Base-by-base conservation (phyloP, 164 flowering plant species). In the Kalanchoe fedtschenkoi region DNA sequence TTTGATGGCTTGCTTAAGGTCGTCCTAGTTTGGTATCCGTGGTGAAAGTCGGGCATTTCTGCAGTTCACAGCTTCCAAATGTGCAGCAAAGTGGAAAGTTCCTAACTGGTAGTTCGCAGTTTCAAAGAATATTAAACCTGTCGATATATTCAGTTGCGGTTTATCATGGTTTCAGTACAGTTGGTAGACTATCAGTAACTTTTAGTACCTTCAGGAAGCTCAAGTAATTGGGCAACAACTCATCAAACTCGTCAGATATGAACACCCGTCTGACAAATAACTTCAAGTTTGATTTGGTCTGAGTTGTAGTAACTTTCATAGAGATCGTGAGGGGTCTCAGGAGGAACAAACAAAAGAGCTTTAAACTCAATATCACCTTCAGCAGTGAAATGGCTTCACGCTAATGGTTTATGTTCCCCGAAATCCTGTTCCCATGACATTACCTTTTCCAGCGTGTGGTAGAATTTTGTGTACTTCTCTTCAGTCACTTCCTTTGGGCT, bases 361-460 rank as follows among this genome's bases (percentile, higher is more conserved):
- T 89, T 92, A 84, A 92, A 92, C 72, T 92, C 98, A 22, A 92
- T 93, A 82, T 92, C 97, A 62, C 98, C 98, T 81, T 92, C 98
- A 53, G 97, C 98, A 56, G 60, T 79, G 58, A 92, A 92, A 69
- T 92, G 98, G 68, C 87, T 87, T 96, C 96, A 88, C 4, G 91
- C 66, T 55, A 89, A 5, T 29, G 98, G 98, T 66, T 89, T 88
- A 55, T 92, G 96, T 44, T 83, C 98, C 68, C 88, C 54, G 53
- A 89, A 89, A 63, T 89, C 96, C 98, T 92, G 80, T 66, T 29
- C 19, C 60, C 30, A 13, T 26, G 5, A 64, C 56, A 38, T 65
- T 67, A 88, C 98, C 96, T 92, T 92, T 9, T 93, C 91, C 35
- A 92, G 74, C 62, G 96, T 77, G 66, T 81, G 89, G 65, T 89